Base-by-base conservation (phyloP, 2,329 filamentous ascomycete species). In the Aspergillus glaucus region DNA sequence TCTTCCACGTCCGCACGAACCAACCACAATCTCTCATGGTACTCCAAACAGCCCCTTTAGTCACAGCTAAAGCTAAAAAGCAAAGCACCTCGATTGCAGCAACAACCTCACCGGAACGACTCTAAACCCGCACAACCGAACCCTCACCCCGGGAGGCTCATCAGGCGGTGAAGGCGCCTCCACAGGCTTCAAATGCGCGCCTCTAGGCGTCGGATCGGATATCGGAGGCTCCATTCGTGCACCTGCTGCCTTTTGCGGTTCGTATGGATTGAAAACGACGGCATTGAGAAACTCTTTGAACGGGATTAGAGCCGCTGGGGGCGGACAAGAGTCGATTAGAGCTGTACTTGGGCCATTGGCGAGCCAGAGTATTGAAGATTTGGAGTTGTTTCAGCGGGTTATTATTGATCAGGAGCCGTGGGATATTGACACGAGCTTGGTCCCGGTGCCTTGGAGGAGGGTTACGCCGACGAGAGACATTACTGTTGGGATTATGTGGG, bases 401-500 rank as follows among this genome's bases (percentile, higher is more conserved):
- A 55, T 74, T 1, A 53, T 70, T 26, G 63, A 68, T 4, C 63
- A 69, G 30, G 59, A 72, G 47, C 71, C 71, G 0, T 75, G 73
- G 72, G 62, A 70, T 4, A 52, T 61, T 2, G 73, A 76, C 43
- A 71, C 70, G 0, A 64, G 65, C 0, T 50, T 73, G 6, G 57
- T 68, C 1, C 70, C 72, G 4, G 43, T 74, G 3, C 70, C 72
- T 0, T 76, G 73, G 72, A 68, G 46, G 45, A 56, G 34, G 10
- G 59, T 62, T 5, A 40, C 47, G 19, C 55, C 58, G 6, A 61
- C 46, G 1, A 51, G 51, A 10, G 43, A 61, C 28, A 59, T 68
- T 24, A 65, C 63, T 0, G 51, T 88, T 46, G 84, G 72, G 4
- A 77, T 87, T 28, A 72, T 87, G 65, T 82, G 78, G 76, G 71